phyloP scores from a whole-genome alignment of 768 basidiomycete genomes.

The Pulveroboletus sp. region DNA sequence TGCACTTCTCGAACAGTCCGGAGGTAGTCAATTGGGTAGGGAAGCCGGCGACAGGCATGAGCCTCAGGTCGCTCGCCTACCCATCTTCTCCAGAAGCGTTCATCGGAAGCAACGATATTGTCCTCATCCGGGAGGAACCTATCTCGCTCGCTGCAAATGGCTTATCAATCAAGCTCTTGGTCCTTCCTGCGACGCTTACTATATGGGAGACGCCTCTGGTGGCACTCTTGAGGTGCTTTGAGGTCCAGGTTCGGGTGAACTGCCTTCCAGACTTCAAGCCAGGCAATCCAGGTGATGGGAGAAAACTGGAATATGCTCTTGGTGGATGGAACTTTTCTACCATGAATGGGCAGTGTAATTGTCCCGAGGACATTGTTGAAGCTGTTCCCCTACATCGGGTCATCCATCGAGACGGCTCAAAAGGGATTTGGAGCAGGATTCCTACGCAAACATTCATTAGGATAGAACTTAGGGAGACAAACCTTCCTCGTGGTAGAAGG shows the following conservation, averaged over 20 bases:
- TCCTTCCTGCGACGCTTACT: background rate
- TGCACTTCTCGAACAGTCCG: background rate
- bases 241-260: background rate
- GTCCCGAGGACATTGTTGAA: background rate
- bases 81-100: background rate
- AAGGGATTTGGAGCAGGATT: background rate
- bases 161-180: background rate
- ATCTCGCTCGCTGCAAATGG: background rate
- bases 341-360: background rate
- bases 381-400: background rate
- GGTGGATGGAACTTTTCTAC: background rate
- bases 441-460: background rate
- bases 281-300: background rate
- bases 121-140: background rate
- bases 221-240: background rate
- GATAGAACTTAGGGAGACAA: background rate
- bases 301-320: background rate
- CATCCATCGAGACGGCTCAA: background rate
- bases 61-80: background rate
- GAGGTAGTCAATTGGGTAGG: background rate
- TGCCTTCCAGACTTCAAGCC: background rate
- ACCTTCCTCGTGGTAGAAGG: background rate
- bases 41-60: background rate
- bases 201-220: background rate
- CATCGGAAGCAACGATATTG: background rate